Conservation (phyloP, 139 green algal genomes). For the Tetraselmis chui region DNA sequence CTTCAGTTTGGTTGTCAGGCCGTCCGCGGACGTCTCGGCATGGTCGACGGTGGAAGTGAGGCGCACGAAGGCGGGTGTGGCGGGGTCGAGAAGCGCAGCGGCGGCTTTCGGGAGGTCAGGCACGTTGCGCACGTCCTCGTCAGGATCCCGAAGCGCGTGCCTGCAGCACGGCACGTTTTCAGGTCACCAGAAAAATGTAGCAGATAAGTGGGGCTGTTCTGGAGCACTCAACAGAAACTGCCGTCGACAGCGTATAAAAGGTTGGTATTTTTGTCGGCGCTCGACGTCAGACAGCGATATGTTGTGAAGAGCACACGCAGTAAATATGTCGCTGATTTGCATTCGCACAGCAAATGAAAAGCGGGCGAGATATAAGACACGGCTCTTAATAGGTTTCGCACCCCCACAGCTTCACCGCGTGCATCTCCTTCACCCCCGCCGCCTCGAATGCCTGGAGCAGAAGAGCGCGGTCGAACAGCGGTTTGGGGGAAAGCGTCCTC, state of each 20-base stretch:
- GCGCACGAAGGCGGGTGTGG: conserved; percentile 32
- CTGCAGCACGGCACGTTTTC: conserved; percentile 22
- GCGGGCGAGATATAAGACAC: neutral
- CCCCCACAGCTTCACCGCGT: conserved; percentile 53
- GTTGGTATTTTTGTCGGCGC: too few relatives aligned
- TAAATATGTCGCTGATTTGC: neutral
- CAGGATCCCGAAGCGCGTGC: conserved; percentile 49
- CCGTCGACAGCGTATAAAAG: neutral
- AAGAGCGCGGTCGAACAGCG: too few relatives aligned
- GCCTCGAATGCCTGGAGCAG: conserved; percentile 56
- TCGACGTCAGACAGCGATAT: neutral
- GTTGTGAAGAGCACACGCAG: neutral
- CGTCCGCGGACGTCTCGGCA: conserved; percentile 43
- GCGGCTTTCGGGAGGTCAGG: conserved; percentile 68
- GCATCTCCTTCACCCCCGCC: conserved; percentile 43
- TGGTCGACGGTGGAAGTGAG: conserved; percentile 31
- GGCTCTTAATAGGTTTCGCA: conserved; percentile 14
- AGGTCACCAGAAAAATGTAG: too few relatives aligned
- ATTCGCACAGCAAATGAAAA: neutral
- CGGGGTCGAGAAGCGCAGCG: conserved; percentile 30
- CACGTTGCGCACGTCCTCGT: conserved; percentile 46
- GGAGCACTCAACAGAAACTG: too few relatives aligned
- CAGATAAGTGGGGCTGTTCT: too few relatives aligned
- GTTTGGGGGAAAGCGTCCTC: too few relatives aligned
- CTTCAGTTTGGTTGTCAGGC: conserved; percentile 79